These are phyloP conservation scores for Tricholomella constricta DNA, from an alignment of 768 basidiomycete genomes.

Conservation along the genomic window DNA sequence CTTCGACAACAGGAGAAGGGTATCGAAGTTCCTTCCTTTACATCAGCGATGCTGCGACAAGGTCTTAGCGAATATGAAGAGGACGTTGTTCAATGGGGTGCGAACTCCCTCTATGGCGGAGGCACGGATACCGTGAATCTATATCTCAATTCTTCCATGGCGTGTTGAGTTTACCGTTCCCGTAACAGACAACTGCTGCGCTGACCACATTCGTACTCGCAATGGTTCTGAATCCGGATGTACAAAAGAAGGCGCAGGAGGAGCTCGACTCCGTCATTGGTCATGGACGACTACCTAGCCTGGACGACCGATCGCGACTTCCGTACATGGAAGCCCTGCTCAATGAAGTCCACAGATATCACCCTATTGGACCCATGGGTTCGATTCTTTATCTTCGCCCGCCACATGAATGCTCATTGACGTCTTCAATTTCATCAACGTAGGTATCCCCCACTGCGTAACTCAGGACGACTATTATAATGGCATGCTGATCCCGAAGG, in stretches of 20 bases:
- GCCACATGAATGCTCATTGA: slow-evolving; percentile 29
- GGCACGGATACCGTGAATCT: slow-evolving; percentile 17
- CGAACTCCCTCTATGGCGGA: slow-evolving; percentile 19
- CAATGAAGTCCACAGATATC: slow-evolving; percentile 13
- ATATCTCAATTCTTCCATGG: not conserved
- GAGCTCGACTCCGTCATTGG: slow-evolving; percentile 17
- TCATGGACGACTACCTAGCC: slow-evolving; percentile 11
- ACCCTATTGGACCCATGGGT: slow-evolving; percentile 22
- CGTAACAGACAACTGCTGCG: slow-evolving; percentile 17
- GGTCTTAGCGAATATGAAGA: slow-evolving; percentile 14
- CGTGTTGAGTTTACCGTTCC: not conserved
- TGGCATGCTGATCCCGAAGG: slow-evolving; percentile 47
- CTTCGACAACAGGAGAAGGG: slow-evolving; percentile 10
- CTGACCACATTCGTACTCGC: slow-evolving; percentile 36
- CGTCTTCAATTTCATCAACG: not conserved
- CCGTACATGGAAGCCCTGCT: slow-evolving; percentile 19
- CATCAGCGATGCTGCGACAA: slow-evolving; percentile 15
- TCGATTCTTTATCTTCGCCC: not conserved
- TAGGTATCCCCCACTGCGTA: slow-evolving; percentile 34
- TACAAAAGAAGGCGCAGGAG: slow-evolving; percentile 15
- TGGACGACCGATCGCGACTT: slow-evolving; percentile 13
- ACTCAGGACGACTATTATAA: slow-evolving; percentile 47
- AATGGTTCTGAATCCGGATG: slow-evolving; percentile 41
- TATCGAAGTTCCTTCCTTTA: slow-evolving; percentile 16
- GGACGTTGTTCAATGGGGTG: slow-evolving; percentile 18